Evolutionary conservation across 495 filamentous ascomycete genomes (phyloP).

Genomic region (Pseudotulostoma volvatum): DNA sequence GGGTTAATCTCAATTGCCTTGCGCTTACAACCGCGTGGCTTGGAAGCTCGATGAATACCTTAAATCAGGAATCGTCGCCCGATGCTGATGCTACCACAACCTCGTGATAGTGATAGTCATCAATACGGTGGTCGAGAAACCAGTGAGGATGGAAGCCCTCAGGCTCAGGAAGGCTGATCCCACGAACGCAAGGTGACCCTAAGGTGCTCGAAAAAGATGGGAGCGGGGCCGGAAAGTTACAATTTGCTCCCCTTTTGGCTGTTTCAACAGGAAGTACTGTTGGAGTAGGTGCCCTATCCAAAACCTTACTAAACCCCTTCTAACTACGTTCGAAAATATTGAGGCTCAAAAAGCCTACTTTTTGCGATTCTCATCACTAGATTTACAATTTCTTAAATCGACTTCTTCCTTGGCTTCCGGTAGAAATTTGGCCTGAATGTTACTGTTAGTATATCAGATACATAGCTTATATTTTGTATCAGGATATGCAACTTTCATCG

Average conservation of each 20-base stretch:
- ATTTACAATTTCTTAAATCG: not conserved
- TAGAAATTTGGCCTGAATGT: not conserved
- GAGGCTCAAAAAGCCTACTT: not conserved
- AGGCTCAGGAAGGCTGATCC: not conserved
- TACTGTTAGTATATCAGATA: not conserved
- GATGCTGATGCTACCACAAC: not conserved
- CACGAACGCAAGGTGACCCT: not conserved
- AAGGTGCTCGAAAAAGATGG: not conserved
- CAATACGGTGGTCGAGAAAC: not conserved
- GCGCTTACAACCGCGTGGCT: not conserved
- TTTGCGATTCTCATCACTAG: not conserved
- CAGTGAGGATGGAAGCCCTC: not conserved
- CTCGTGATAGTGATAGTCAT: not conserved
- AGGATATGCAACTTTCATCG: not conserved
- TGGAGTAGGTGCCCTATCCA: not conserved
- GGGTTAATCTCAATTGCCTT: not conserved
- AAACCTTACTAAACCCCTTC: not conserved
- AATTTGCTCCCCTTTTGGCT: not conserved
- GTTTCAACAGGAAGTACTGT: not conserved
- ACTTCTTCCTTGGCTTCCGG: not conserved
- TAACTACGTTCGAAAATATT: not conserved
- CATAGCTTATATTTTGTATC: not conserved
- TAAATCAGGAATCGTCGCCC: not conserved
- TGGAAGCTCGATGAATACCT: not conserved
- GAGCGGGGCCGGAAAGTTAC: not conserved